Conservation (phyloP, 1,284 basidiomycete species). For the Ustilago trichophora region DNA sequence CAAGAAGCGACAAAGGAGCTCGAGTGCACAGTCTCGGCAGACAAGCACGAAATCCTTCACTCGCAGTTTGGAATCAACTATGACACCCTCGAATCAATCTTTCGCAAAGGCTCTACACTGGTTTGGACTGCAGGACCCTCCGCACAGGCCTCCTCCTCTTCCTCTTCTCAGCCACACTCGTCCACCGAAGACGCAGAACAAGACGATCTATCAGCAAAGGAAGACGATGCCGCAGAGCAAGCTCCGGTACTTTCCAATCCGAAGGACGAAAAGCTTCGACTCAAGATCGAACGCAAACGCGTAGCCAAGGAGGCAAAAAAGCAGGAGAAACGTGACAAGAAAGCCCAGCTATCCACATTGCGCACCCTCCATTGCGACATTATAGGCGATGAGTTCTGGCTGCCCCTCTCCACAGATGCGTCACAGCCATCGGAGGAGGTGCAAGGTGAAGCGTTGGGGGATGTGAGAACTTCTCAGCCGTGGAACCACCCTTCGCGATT, state of each 20-base stretch:
- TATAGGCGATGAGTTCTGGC: conserved; percentile 62
- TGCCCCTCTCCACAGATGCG: background rate
- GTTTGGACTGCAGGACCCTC: conserved; percentile 70
- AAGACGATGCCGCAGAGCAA: background rate
- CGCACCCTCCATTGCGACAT: conserved; percentile 64
- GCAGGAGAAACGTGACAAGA: conserved; percentile 35
- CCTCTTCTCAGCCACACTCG: too few relatives aligned
- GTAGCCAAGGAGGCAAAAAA: conserved; percentile 27
- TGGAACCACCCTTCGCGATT: conserved; percentile 26
- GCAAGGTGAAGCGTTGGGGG: conserved; percentile 40
- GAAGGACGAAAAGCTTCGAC: conserved; percentile 31
- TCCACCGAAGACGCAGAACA: too few relatives aligned
- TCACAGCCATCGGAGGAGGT: conserved; percentile 2
- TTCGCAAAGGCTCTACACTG: conserved; percentile 85
- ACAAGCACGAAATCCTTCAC: conserved; percentile 92
- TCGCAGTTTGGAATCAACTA: conserved; percentile 86
- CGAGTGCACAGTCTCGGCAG: conserved; percentile 84
- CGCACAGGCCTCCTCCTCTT: too few relatives aligned
- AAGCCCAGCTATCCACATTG: conserved; percentile 31
- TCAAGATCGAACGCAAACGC: conserved; percentile 18
- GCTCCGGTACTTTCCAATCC: conserved; percentile 13
- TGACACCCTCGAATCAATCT: conserved; percentile 78
- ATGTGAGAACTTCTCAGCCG: conserved; percentile 2
- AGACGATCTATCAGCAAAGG: too few relatives aligned
- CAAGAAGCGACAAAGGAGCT: conserved; percentile 78